Percentiles rank a stretch among this genome's conserved stretches.
phyloP scores from a whole-genome alignment of 192 early-diverging fungal species.

The Coemansia sp. region DNA sequence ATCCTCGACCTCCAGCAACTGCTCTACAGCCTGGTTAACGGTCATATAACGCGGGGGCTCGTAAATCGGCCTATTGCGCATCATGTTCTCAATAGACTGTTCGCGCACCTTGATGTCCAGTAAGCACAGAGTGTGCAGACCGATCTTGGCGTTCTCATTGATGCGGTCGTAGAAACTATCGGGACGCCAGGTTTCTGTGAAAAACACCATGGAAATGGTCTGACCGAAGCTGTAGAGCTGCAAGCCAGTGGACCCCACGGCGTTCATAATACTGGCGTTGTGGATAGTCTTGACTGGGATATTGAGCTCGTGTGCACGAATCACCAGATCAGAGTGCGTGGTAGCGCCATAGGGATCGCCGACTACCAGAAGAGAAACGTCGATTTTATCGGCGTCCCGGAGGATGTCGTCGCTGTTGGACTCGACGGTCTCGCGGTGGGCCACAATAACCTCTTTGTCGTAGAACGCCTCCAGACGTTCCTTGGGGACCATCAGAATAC shows the following conservation, averaged over 20 bases:
- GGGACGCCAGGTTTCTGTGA: conserved; percentile 94
- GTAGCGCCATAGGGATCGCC: conserved; percentile 98
- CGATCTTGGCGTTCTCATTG: conserved; percentile 78
- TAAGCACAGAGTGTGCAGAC: conserved; percentile 92
- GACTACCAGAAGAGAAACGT: conserved; percentile 95
- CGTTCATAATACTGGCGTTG: conserved; percentile 99
- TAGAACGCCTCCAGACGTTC: conserved; percentile 76
- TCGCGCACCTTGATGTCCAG: conserved; percentile 99
- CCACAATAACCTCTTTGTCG: conserved; percentile 78
- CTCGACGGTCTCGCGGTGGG: conserved; percentile 98
- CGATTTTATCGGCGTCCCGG: conserved; percentile 77
- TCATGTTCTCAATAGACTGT: conserved; percentile 94
- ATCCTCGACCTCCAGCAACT: conserved; percentile 92
- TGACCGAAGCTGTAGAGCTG: conserved; percentile 98
- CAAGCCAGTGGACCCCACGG: conserved; percentile 90
- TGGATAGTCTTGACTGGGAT: conserved; percentile 92
- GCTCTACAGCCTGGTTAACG: conserved; percentile 87
- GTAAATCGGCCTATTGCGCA: conserved; percentile 87
- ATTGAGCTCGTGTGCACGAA: conserved; percentile 83
- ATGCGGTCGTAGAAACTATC: conserved; percentile 96
- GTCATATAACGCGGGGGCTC: conserved; percentile 99
- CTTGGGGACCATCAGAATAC: conserved; percentile 86
- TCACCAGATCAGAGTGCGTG: conserved; percentile 94
- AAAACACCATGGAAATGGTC: conserved; percentile 98
- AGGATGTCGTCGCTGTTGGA: conserved; percentile 87